Base-by-base conservation (phyloP, 305 asterid genomes). In the Ruellia speciosa region DNA sequence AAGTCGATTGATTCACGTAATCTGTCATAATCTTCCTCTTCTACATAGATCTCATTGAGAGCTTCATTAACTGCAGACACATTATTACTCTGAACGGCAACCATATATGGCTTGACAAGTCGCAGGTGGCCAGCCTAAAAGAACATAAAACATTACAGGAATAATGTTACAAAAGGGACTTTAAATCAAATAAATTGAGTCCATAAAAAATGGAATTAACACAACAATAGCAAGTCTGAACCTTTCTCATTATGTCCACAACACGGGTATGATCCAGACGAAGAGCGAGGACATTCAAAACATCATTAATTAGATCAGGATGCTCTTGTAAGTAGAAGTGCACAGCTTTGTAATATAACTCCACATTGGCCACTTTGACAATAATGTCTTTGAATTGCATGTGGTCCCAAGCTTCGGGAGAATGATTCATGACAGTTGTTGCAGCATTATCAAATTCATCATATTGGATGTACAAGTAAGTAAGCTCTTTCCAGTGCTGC, bases 401-500 rank as follows among this genome's bases (percentile, higher is more conserved):
- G 73, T 89, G 99, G 66, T 93, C 99, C 99, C 99, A 93, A 61
- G 99, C 99, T 77, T 89, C 97, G 31, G 99, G 97, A 10, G 99
- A 93, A 74, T 93, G 99, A 78, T 93, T 93, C 99, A 89, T 93
- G 71, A 93, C 97, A 14, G 97, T 93, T 16, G 97, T 86, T 59
- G 97, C 99, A 75, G 99, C 99, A 79, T 89, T 93, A 69, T 89
- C 99, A 69, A 89, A 93, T 82, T 93, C 99, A 54, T 89, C 97
- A 72, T 93, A 93, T 63, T 93, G 99, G 73, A 79, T 76, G 65
- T 93, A 89, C 75, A 93, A 72, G 81, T 86, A 93, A 2, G 99
- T 93, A 7, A 93, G 81, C 64, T 93, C 97, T 77, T 89, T 76
- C 97, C 97, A 93, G 76, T 93, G 99, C 70, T 93, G 99, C 72